Evolutionary conservation across 2,329 filamentous ascomycete genomes (phyloP), one percentile per base, ranked within the genome.

Genomic region (Colletotrichum viniferum): DNA sequence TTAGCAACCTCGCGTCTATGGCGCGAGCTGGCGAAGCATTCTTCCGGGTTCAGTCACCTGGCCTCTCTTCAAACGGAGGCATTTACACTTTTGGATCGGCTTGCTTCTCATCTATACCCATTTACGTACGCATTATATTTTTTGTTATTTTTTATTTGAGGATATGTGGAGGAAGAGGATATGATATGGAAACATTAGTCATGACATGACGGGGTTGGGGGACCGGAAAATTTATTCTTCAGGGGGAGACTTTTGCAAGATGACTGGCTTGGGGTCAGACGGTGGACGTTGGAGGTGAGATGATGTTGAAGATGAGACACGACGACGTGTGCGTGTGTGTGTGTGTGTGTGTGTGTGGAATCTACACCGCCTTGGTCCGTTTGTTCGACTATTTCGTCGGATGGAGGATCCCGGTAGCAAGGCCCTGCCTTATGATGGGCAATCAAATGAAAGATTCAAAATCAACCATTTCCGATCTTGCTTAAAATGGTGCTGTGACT

Each of bases 21-120:
- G 26, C 64, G 43, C 48, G 74, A 76, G 65, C 68, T 48, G 62
- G 72, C 67, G 68, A 69, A 77, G 72, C 67, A 76, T 76, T 69
- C 67, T 76, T 63, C 18, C 69, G 72, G 68, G 61, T 62, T 32
- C 21, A 14, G 4, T n/a, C 21, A 52, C 68, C 63, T 38, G 67
- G 62, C 52, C 65, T 43, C 48, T 62, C 63, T 34, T 61, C 36
- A 30, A 73, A 18, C 43, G 60, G 73, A 74, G 55, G 43, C 73
- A 63, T 55, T 66, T 61, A 48, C 30, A 30, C 52, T 69, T 77
- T 73, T 72, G 68, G 71, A 71, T 73, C 64, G 71, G 62, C 56
- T 76, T 76, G 69, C 64, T 76, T 63, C 58, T 76, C 73, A 77
- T 38, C 71, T 76, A 77, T 78, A 78, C 76, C 74, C 77, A 74